Conservation (phyloP, 257 asterid genomes). For the Jacaranda mimosifolia region DNA sequence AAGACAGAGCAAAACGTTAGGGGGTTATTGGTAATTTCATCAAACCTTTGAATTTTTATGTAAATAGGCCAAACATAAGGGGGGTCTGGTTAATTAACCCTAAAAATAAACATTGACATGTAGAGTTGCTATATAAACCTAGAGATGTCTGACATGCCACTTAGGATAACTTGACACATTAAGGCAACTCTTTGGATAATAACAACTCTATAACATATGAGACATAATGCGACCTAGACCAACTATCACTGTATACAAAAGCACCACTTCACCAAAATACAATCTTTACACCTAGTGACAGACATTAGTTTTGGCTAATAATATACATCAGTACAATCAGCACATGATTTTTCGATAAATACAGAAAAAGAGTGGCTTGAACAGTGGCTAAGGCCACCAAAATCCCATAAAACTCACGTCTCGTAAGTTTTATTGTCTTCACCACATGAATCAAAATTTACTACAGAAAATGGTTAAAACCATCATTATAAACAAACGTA, state of each 20-base stretch:
- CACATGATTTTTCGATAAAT: constrained; percentile 4
- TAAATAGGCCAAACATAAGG: too few species aligned
- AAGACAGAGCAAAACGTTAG: too few species aligned
- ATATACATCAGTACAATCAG: background rate
- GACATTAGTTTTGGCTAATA: background rate
- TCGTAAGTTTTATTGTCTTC: background rate
- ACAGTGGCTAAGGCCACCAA: background rate
- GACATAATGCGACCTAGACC: background rate
- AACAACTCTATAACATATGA: background rate
- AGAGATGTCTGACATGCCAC: background rate
- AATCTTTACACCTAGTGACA: background rate
- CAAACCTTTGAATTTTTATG: too few species aligned
- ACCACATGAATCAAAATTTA: background rate
- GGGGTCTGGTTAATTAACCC: too few species aligned
- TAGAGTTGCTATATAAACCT: constrained; percentile 15
- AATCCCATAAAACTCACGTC: background rate
- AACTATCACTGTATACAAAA: background rate
- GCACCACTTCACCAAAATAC: constrained; percentile 1
- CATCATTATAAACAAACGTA: background rate
- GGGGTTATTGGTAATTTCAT: too few species aligned
- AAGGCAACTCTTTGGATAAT: background rate
- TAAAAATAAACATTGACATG: background rate
- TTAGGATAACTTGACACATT: background rate
- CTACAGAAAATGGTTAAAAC: background rate
- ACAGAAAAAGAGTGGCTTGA: background rate